Evolutionary conservation across 2,329 filamentous ascomycete species (phyloP).

Genomic region (Neurospora sp.): DNA sequence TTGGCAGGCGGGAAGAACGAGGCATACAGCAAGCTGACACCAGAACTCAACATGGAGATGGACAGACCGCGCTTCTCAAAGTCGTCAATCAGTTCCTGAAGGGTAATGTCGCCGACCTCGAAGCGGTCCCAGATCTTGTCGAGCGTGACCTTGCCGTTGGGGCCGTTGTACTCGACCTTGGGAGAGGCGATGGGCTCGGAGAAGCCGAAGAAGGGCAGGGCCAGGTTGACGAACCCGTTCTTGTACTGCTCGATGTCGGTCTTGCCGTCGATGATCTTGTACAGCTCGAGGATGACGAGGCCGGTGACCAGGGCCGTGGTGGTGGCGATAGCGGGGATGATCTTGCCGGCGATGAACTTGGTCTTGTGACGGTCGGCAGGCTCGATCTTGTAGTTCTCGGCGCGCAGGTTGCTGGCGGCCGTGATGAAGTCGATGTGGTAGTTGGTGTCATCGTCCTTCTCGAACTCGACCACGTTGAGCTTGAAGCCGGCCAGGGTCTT

Average conservation of each 20-base stretch:
- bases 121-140: conserved; percentile 99
- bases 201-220: conserved; percentile 95
- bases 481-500: conserved; percentile 81
- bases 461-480: conserved; percentile 81
- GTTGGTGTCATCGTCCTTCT: conserved; percentile 98
- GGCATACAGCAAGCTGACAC: conserved; percentile 88
- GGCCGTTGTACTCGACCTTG: conserved; percentile 80
- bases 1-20: conserved; percentile 75
- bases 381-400: conserved; percentile 96
- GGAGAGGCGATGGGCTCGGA: conserved; percentile 91
- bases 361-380: conserved; percentile 92
- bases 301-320: conserved; percentile 94
- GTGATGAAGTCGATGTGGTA: conserved; percentile 99
- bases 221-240: conserved; percentile 96
- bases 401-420: conserved; percentile 88
- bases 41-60: conserved; percentile 93
- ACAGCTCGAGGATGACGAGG: conserved; percentile 82
- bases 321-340: conserved; percentile 96
- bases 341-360: conserved; percentile 99
- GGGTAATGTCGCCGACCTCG: conserved; percentile 75
- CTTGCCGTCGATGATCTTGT: conserved; percentile 95
- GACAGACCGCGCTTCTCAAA: conserved; percentile 74
- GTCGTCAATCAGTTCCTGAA: conserved; percentile 71
- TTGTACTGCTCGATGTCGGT: conserved; percentile 97
- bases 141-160: conserved; percentile 67